A percentile compares a stretch with the other conserved stretches of the same genome.
These are phyloP conservation scores for Fraxinus nigra DNA, from an alignment of 305 asterid genomes.

Conservation along the genomic window DNA sequence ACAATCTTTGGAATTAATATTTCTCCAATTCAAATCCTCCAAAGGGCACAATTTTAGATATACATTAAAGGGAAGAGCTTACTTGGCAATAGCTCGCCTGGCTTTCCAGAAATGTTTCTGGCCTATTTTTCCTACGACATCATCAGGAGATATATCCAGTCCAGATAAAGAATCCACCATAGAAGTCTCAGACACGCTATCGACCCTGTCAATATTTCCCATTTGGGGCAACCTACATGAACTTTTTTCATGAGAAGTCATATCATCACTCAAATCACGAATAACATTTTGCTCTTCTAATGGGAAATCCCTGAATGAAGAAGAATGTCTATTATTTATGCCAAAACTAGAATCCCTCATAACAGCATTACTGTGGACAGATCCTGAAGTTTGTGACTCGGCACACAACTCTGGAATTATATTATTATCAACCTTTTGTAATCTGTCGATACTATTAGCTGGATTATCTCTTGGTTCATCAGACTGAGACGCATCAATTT, in stretches of 20 bases:
- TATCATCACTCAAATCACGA: conserved; percentile 33
- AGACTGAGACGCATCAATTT: conserved; percentile 20
- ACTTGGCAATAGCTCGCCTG: conserved; percentile 78
- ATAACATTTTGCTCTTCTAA: conserved; percentile 31
- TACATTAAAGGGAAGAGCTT: conserved; percentile 34
- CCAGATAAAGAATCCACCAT: conserved; percentile 58
- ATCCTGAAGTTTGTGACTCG: conserved; percentile 20
- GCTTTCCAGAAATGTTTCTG: conserved; percentile 90
- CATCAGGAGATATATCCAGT: conserved; percentile 69
- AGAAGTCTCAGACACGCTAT: conserved; percentile 65
- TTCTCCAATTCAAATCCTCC: neutral
- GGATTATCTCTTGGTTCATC: conserved; percentile 25
- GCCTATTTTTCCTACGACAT: conserved; percentile 76
- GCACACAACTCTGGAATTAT: conserved; percentile 13
- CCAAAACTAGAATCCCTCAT: conserved; percentile 19
- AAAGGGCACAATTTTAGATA: neutral
- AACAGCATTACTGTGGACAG: conserved; percentile 19
- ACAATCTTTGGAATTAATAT: neutral
- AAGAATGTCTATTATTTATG: conserved; percentile 28
- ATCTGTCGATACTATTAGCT: conserved; percentile 1
- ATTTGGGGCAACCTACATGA: conserved; percentile 34
- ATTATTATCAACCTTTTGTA: conserved; percentile 7
- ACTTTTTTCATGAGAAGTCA: conserved; percentile 42
- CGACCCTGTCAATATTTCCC: conserved; percentile 48
- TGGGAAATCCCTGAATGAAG: conserved; percentile 29